Conservation (phyloP, 2,329 filamentous ascomycete genomes). For the Leptographium galeiforme region DNA sequence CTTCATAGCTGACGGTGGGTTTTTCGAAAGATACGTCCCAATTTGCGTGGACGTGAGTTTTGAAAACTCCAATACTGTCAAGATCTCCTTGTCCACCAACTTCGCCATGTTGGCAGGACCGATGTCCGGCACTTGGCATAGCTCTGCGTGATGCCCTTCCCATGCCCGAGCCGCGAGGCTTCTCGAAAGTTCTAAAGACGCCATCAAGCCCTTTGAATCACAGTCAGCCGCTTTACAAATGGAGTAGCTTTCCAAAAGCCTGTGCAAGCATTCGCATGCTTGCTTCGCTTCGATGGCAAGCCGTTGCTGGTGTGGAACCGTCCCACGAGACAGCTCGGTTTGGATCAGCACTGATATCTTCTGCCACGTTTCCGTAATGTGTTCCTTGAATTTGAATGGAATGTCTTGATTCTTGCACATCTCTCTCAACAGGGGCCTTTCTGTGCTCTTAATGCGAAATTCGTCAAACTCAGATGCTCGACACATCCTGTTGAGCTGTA, state of each 20-base stretch:
- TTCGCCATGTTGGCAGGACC: slow-evolving; percentile 65
- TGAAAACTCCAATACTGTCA: slow-evolving; percentile 57
- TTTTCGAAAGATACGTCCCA: slow-evolving; percentile 62
- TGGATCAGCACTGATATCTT: slow-evolving; percentile 73
- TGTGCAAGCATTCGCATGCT: slow-evolving; percentile 55
- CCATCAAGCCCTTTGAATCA: slow-evolving; percentile 54
- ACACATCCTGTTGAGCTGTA: slow-evolving; percentile 50
- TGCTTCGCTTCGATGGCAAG: slow-evolving; percentile 47
- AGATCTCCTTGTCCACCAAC: slow-evolving; percentile 57
- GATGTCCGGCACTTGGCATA: slow-evolving; percentile 71
- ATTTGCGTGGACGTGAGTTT: slow-evolving; percentile 55
- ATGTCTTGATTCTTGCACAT: slow-evolving; percentile 58
- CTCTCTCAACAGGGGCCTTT: slow-evolving; percentile 56
- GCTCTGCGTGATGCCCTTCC: slow-evolving; percentile 70
- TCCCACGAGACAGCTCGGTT: slow-evolving; percentile 50
- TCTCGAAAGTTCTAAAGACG: slow-evolving; percentile 63
- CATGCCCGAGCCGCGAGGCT: slow-evolving; percentile 63
- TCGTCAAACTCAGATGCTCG: slow-evolving; percentile 62
- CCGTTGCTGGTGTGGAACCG: slow-evolving; percentile 30
- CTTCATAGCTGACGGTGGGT: slow-evolving; percentile 70
- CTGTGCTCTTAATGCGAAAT: slow-evolving; percentile 54
- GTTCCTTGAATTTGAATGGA: slow-evolving; percentile 56
- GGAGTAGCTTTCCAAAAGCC: slow-evolving; percentile 61
- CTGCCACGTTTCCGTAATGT: slow-evolving; percentile 51
- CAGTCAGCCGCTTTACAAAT: slow-evolving; percentile 49